Evolutionary conservation across 257 asterid genomes (phyloP).

Genomic region (Scutellaria minor): DNA sequence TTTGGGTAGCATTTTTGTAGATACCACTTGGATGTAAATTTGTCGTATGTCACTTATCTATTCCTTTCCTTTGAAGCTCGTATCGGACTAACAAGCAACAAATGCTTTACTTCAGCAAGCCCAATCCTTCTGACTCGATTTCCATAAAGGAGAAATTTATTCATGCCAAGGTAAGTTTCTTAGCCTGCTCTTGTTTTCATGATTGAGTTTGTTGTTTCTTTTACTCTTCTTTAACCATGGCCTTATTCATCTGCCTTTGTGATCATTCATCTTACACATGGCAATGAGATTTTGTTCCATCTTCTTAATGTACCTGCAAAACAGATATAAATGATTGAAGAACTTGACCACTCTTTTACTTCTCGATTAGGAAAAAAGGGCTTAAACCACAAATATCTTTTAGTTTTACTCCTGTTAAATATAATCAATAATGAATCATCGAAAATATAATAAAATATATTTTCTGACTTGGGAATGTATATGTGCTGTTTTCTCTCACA

Average conservation of each 20-base stretch:
- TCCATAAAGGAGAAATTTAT: conserved; percentile 89
- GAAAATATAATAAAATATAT: background rate
- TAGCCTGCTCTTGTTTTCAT: conserved; percentile 1
- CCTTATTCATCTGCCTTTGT: background rate
- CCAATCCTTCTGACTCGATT: conserved; percentile 76
- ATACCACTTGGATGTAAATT: conserved; percentile 21
- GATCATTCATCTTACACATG: background rate
- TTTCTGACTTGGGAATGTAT: conserved; percentile 26
- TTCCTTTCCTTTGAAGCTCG: conserved; percentile 59
- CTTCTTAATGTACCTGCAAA: conserved; percentile 13
- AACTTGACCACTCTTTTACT: conserved; percentile 7
- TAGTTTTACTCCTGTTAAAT: background rate
- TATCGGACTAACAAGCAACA: conserved; percentile 71
- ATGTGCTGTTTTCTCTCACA: conserved; percentile 40
- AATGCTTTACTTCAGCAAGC: conserved; percentile 70
- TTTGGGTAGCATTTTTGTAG: too few relatives aligned
- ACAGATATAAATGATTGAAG: conserved; percentile 3
- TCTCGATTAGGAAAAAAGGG: background rate
- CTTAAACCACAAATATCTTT: background rate
- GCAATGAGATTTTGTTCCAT: background rate
- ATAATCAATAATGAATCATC: background rate
- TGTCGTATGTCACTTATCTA: conserved; percentile 26
- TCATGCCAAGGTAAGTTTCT: conserved; percentile 79
- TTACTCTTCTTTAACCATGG: background rate
- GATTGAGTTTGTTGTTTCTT: conserved; percentile 6